A percentile compares a stretch with the other conserved stretches of the same genome.
phyloP scores from a whole-genome alignment of 257 asterid species.

The Solanum ossicruentum region DNA sequence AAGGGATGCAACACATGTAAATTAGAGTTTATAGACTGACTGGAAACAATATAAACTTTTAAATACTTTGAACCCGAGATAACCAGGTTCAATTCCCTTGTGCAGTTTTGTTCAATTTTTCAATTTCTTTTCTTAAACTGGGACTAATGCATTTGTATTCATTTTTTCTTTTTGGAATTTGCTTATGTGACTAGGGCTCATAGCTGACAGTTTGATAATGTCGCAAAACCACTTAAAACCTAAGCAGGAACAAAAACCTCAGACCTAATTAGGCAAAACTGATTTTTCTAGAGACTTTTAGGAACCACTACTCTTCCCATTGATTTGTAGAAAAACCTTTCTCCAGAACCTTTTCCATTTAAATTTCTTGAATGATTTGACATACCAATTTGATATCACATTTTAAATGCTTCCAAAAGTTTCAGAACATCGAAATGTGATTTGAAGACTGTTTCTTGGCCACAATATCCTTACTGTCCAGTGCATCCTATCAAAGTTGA shows the following conservation, averaged over 20 bases:
- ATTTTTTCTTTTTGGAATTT: neutral
- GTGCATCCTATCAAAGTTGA: neutral
- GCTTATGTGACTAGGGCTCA: neutral
- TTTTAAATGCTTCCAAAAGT: neutral
- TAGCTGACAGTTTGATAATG: neutral
- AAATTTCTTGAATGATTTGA: neutral
- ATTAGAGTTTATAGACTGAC: neutral
- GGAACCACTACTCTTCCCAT: neutral
- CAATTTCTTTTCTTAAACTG: neutral
- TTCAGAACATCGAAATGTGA: neutral
- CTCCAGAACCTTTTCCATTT: neutral
- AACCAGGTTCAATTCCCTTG: neutral
- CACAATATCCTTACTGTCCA: neutral
- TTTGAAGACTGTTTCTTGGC: neutral
- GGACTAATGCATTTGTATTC: neutral
- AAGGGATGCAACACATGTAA: neutral
- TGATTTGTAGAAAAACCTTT: neutral
- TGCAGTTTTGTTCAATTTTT: neutral
- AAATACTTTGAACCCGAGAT: neutral
- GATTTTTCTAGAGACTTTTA: neutral
- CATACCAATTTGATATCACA: neutral
- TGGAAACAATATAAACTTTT: neutral
- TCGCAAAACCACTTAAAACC: neutral
- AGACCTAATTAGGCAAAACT: neutral
- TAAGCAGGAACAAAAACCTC: neutral